Base-by-base conservation (phyloP, 2,329 filamentous ascomycete species). In the Stenocarpella maydis region DNA sequence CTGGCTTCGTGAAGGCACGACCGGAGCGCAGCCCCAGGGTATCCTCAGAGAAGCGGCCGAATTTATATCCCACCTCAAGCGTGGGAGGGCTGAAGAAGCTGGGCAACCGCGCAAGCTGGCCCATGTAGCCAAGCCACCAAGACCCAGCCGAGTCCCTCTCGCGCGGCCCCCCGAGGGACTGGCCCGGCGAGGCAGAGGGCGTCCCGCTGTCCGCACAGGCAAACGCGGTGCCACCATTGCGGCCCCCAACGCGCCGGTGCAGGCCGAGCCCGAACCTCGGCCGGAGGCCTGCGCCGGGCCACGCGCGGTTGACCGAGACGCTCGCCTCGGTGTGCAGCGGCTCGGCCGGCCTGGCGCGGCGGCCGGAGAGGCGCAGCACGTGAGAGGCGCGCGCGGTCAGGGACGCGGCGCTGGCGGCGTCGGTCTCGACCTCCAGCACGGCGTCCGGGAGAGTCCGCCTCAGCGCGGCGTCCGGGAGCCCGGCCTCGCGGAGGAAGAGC, bases 61-160 rank as follows among this genome's bases (percentile, higher is more conserved):
- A 71, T n/a, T 76, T 78, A 71, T 82, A 84, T 2, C 82, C 82
- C 1, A 82, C 34, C 70, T 85, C 83, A 17, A 84, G 45, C 54
- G 77, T 82, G 1, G 83, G 81, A 0, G 79, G 72, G 50, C 61
- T 69, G 45, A 53, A 64, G 26, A 67, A 69, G 26, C 31, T 39
- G 4, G 54, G 61, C 26, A 67, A n/a, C 31, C 49, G 31, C 4
- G 54, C 49, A 45, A 69, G 50, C 45, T 53, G 39, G 28, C 37
- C 34, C 63, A 72, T 50, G 69, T 71, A 41, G 31, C 19, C 71
- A 69, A n/a, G 70, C 68, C 28, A 76, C 61, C 34, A 72, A 21
- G 15, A 66, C 37, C 19, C 43, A 12, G 21, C 39, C 1, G 58
- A 63, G 41, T 49, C 58, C 19, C 41, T 7, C 28, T 63, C 58